Conservation (phyloP, 306 rosid genomes). For the Trifolium dubium region DNA sequence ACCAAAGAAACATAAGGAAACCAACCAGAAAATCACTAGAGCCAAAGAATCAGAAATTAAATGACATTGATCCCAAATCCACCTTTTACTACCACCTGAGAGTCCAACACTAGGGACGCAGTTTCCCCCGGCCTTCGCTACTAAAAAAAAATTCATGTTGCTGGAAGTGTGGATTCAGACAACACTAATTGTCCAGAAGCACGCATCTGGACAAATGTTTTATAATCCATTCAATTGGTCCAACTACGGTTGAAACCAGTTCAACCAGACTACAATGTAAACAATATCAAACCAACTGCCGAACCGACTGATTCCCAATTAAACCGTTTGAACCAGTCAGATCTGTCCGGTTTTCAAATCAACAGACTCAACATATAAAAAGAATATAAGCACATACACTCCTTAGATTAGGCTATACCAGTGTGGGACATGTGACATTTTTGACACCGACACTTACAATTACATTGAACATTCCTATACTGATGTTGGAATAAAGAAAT, state of each 20-base stretch:
- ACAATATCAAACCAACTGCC: no score
- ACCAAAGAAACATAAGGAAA: background rate
- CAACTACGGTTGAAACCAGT: no score
- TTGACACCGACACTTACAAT: no score
- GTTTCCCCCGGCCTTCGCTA: background rate
- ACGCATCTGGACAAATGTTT: background rate
- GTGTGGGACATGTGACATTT: no score
- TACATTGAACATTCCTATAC: background rate
- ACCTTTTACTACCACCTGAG: no score
- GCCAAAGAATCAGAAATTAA: background rate
- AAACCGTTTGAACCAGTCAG: background rate
- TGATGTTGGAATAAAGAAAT: background rate
- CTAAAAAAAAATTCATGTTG: background rate
- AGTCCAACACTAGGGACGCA: background rate
- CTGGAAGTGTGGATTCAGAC: background rate
- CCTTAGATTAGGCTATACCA: no score
- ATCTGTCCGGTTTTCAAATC: background rate
- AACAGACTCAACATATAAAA: background rate
- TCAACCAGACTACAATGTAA: background rate
- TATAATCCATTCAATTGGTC: background rate
- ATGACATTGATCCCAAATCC: background rate
- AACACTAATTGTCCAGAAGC: background rate
- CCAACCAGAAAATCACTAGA: background rate
- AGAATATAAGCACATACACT: no score
- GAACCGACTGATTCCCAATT: background rate